These are phyloP conservation scores for Botrytis sinoallii DNA, from an alignment of 2,329 filamentous ascomycete species.

Conservation along the genomic window DNA sequence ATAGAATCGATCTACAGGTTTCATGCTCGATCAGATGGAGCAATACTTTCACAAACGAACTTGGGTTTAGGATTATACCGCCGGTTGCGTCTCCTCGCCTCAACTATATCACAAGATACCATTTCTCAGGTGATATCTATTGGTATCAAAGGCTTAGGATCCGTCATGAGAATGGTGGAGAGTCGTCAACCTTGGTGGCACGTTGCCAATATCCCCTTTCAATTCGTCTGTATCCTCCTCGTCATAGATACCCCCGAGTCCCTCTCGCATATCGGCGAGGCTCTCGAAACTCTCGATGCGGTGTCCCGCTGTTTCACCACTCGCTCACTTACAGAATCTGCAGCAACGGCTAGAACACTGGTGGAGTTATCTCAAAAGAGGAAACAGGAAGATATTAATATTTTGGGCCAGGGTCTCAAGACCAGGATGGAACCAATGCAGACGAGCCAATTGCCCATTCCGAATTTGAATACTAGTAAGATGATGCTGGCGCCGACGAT, in stretches of 20 bases:
- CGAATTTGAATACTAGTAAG: not conserved
- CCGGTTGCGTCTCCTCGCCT: conserved; percentile 6
- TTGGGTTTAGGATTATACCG: conserved; percentile 13
- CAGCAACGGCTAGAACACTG: conserved; percentile 27
- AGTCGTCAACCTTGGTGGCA: conserved; percentile 30
- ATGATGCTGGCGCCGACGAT: not conserved
- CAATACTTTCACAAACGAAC: conserved; percentile 10
- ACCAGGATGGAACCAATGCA: not conserved
- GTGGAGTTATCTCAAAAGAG: conserved; percentile 25
- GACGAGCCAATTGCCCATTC: not conserved
- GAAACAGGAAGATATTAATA: conserved; percentile 21
- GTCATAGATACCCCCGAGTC: conserved; percentile 26
- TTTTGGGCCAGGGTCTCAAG: not conserved
- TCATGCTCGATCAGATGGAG: conserved; percentile 8
- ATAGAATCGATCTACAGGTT: not conserved
- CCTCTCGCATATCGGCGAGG: conserved; percentile 24
- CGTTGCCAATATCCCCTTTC: conserved; percentile 27
- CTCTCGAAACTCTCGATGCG: conserved; percentile 27
- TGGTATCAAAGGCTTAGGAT: conserved; percentile 21
- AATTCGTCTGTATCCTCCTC: conserved; percentile 28
- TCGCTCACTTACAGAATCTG: conserved; percentile 26
- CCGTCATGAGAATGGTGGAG: conserved; percentile 21
- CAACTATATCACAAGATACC: conserved; percentile 5
- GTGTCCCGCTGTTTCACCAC: conserved; percentile 23
- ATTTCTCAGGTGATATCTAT: conserved; percentile 8